Conservation (phyloP, 768 basidiomycete genomes). For the Kwoniella botswanensis region DNA sequence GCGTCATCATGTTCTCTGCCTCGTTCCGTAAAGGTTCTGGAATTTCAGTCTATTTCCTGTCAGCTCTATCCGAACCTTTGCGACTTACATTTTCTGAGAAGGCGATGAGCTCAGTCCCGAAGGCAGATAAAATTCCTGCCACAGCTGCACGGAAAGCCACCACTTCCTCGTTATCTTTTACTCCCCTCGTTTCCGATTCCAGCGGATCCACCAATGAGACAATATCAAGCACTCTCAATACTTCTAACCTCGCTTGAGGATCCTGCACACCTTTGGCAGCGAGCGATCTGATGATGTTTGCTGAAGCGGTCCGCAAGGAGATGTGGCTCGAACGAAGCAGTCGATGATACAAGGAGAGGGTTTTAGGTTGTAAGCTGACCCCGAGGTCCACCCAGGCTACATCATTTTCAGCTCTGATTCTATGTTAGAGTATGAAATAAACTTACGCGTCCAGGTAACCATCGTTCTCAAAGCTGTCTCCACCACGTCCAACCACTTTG, state of each 20-base stretch:
- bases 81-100: slow-evolving; percentile 72
- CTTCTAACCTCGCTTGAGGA: slow-evolving; percentile 81
- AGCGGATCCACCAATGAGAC: slow-evolving; percentile 79
- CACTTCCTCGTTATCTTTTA: slow-evolving; percentile 81
- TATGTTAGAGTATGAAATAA: slow-evolving; percentile 33
- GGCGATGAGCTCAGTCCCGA: slow-evolving; percentile 82
- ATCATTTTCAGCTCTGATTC: slow-evolving; percentile 24
- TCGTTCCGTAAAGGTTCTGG: slow-evolving; percentile 69
- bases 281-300: slow-evolving; percentile 77
- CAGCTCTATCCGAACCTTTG: slow-evolving; percentile 10
- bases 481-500: slow-evolving; percentile 71
- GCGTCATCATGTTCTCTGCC: slow-evolving; percentile 68
- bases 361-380: slow-evolving; percentile 86
- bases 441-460: slow-evolving; percentile 90
- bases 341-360: slow-evolving; percentile 81
- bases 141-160: slow-evolving; percentile 87
- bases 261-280: slow-evolving; percentile 94
- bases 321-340: slow-evolving; percentile 77
- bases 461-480: slow-evolving; percentile 93
- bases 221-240: slow-evolving; percentile 86
- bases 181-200: slow-evolving; percentile 73
- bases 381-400: slow-evolving; percentile 98
- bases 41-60: slow-evolving; percentile 45
- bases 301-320: slow-evolving; percentile 77
- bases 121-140: slow-evolving; percentile 77